These are phyloP conservation scores for Termitomyces sp. DNA, from an alignment of 768 basidiomycete species.

Conservation along the genomic window DNA sequence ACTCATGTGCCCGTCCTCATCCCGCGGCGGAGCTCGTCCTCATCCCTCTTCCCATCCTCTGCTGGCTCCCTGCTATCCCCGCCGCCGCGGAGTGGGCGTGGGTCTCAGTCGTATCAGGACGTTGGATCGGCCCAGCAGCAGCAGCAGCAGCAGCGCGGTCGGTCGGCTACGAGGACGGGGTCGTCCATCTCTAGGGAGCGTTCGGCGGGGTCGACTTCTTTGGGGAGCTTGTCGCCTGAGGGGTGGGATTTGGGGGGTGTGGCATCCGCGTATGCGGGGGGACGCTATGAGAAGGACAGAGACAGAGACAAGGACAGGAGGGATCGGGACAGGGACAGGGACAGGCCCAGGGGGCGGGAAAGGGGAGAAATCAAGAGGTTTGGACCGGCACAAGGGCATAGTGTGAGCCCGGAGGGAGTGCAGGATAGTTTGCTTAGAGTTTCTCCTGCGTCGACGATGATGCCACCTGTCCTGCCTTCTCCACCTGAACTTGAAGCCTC, in stretches of 20 bases:
- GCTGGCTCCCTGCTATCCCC: constrained; percentile 21
- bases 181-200: constrained; percentile 49
- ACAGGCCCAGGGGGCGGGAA: constrained; percentile 38
- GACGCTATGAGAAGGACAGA: constrained; percentile 28
- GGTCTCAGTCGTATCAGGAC: constrained; percentile 19
- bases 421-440: constrained; percentile 21
- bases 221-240: constrained; percentile 26
- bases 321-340: constrained; percentile 18
- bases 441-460: constrained; percentile 12
- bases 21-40: constrained; percentile 8
- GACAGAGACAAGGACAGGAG: constrained; percentile 13
- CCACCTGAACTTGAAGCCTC: not conserved
- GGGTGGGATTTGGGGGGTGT: constrained; percentile 17
- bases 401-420: constrained; percentile 32
- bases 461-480: not conserved
- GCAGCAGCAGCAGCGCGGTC: constrained; percentile 37
- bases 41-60: constrained; percentile 18
- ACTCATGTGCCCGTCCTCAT: constrained; percentile 15
- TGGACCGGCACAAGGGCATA: constrained; percentile 22
- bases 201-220: constrained; percentile 18
- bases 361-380: constrained; percentile 33
- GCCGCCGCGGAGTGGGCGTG: constrained; percentile 23
- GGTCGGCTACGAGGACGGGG: constrained; percentile 51
- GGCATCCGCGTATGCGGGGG: constrained; percentile 25
- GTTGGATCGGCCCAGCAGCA: constrained; percentile 2